Evolutionary conservation across 1,284 basidiomycete species (phyloP).

Genomic region (Phellopilus nigrolimitatus): DNA sequence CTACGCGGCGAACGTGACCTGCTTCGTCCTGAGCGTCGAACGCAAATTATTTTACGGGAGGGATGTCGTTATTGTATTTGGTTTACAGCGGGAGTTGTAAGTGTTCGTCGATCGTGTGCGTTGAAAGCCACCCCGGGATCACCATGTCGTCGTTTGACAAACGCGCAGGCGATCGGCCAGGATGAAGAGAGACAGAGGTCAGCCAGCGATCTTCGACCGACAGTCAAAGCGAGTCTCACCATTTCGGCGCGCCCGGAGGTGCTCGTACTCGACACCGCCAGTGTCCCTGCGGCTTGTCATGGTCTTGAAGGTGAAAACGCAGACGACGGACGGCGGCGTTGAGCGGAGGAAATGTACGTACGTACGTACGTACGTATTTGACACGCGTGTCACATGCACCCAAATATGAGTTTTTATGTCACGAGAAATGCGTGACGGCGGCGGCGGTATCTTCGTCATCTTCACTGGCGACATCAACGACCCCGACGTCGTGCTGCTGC

Average conservation of each 20-base stretch:
- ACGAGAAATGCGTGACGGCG: no score
- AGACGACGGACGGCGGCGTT: no score
- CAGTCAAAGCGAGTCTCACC: conserved; percentile 22
- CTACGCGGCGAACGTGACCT: conserved; percentile 10
- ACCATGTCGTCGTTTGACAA: conserved; percentile 1
- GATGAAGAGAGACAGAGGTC: conserved; percentile 11
- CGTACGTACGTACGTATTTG: no score
- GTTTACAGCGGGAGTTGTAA: background rate
- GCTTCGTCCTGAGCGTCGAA: conserved; percentile 4
- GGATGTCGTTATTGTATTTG: background rate
- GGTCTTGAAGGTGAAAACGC: no score
- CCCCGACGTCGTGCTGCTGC: no score
- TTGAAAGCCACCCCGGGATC: conserved; percentile 9
- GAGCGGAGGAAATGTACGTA: background rate
- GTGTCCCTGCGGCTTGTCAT: background rate
- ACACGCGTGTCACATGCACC: no score
- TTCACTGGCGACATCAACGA: no score
- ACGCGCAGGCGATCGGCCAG: conserved; percentile 23
- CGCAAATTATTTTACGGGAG: background rate
- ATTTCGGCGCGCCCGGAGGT: background rate
- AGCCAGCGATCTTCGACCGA: background rate
- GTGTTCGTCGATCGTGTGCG: background rate
- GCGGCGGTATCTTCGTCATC: no score
- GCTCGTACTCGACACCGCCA: background rate
- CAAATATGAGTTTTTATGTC: no score